Conservation (phyloP, 495 filamentous ascomycete genomes). For the Corynascus novoguineensis region DNA sequence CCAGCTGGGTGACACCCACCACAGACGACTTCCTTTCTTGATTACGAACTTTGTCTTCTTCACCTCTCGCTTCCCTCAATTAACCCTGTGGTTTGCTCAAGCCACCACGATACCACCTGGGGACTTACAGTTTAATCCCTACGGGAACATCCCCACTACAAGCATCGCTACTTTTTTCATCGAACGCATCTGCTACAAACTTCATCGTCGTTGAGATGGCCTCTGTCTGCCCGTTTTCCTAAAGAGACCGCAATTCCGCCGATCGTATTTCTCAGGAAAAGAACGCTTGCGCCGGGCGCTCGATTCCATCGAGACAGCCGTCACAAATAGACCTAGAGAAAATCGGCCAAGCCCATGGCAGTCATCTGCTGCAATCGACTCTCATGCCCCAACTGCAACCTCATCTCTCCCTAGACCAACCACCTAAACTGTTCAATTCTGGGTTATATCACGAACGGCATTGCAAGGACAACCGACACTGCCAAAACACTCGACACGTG, state of each 20-base stretch:
- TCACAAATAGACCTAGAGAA: too few relatives aligned
- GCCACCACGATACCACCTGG: conserved; percentile 7
- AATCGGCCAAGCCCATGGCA: not conserved
- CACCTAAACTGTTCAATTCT: not conserved
- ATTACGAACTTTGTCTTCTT: not conserved
- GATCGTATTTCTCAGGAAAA: too few relatives aligned
- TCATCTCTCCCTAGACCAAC: not conserved
- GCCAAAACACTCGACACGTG: too few relatives aligned
- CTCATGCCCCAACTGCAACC: not conserved
- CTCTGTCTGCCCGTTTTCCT: not conserved
- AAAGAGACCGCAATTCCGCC: too few relatives aligned
- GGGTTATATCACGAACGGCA: too few relatives aligned
- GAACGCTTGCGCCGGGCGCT: too few relatives aligned
- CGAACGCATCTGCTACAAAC: not conserved
- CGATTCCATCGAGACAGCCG: too few relatives aligned
- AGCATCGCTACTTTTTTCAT: conserved; percentile 10
- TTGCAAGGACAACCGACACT: not conserved
- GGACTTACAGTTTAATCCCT: conserved; percentile 16
- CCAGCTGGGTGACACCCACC: not conserved
- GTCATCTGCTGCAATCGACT: too few relatives aligned
- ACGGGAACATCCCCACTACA: conserved; percentile 8
- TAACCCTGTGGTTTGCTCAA: conserved; percentile 13
- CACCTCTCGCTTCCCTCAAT: not conserved
- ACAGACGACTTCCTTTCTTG: not conserved
- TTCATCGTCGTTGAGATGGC: not conserved